Evolutionary conservation across 257 asterid species (phyloP).

Genomic region (Ocimum tenuiflorum): DNA sequence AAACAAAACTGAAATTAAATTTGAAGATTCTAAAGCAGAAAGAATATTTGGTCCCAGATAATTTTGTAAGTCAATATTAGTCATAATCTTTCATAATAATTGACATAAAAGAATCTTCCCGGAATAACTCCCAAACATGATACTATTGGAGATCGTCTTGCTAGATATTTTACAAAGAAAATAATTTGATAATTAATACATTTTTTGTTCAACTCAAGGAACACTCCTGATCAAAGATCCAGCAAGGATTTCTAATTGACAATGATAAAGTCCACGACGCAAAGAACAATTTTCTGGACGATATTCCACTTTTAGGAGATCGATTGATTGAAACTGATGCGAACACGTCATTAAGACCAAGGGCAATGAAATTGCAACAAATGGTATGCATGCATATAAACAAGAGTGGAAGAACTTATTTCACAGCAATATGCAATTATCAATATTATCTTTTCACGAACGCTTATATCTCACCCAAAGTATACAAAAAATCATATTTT

Average conservation of each 20-base stretch:
- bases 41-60: not conserved
- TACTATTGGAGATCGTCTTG: not conserved
- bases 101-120: not conserved
- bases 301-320: not conserved
- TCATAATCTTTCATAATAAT: not conserved
- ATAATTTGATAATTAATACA: not conserved
- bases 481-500: not conserved
- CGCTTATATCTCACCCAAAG: not conserved
- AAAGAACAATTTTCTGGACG: not conserved
- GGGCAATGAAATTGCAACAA: not conserved
- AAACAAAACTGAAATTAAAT: not conserved
- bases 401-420: slow-evolving; percentile 1
- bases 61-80: not conserved
- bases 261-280: not conserved
- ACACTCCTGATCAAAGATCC: slow-evolving; percentile 4
- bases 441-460: not conserved
- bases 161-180: not conserved
- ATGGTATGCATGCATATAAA: not conserved
- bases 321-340: not conserved
- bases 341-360: not conserved
- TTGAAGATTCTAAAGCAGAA: not conserved
- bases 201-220: not conserved
- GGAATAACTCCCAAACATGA: not conserved
- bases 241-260: slow-evolving; percentile 2
- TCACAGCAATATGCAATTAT: not conserved